Evolutionary conservation across 805 yeast genomes (phyloP), one percentile per base, ranked within the genome.

Genomic region (Torulaspora maleeae): DNA sequence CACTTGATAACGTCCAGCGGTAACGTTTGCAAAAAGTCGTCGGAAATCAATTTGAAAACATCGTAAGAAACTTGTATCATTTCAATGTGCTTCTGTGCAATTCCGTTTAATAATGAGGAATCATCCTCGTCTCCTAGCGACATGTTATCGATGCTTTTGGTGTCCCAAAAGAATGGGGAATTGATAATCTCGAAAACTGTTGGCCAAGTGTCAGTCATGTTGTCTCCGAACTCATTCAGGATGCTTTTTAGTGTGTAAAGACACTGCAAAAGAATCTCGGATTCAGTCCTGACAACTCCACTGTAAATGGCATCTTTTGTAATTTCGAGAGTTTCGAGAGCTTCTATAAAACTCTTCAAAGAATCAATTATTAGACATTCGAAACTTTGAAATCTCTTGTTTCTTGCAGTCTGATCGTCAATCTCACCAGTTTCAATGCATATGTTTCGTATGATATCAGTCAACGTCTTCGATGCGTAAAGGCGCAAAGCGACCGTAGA

Each of bases 31-130:
- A 93, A 64, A 56, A 91, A 88, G 59, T 91, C 97, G 58, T 88
- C 95, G 49, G 95, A 73, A 16, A 91, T 80, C 43, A 90, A 73
- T 59, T 87, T 90, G 51, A 91, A 71, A 0, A 93, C 84, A 45
- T 82, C 90, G 67, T 88, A 93, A 0, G 95, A 80, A 0, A 76
- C 51, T 78, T 79, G 49, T 78, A 70, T 30, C 60, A 87, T 72
- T 4, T 73, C 72, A 17, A 68, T 65, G 20, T 76, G 67, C 47
- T 79, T 79, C 13, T 77, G 80, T 15, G 59, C 60, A 20, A 77
- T 65, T 1, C 57, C 58, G 19, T 53, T 47, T 2, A 72, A 66
- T 42, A 67, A 53, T 11, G 64, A 54, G 5, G 61, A 49, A 29
- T 61, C 60, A 24, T 59, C 63, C 30, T 56, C 56, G 17, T 56